phyloP scores from a whole-genome alignment of 164 flowering plant genomes.

The Tinospora cordifolia region DNA sequence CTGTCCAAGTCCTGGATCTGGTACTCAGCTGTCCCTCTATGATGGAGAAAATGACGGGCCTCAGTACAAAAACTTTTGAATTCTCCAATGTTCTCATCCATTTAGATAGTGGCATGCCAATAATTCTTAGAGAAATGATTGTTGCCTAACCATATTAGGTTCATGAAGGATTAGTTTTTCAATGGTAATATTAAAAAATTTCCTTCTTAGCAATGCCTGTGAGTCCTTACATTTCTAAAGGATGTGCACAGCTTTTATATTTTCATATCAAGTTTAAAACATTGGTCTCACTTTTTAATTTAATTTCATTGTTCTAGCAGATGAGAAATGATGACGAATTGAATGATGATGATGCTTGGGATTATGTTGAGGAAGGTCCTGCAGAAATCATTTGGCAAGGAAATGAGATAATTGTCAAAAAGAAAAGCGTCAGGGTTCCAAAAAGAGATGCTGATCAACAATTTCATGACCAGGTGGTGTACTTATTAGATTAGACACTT shows the following conservation, averaged over 20 bases:
- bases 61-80: too few relatives aligned
- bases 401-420: conserved; percentile 87
- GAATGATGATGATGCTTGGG: conserved; percentile 61
- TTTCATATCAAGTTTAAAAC: neutral
- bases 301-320: conserved; percentile 22
- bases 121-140: too few relatives aligned
- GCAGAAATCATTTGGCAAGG: conserved; percentile 97
- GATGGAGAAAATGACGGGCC: too few relatives aligned
- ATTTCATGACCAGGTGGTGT: conserved; percentile 37
- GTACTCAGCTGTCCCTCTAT: too few relatives aligned
- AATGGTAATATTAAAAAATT: too few relatives aligned
- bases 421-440: conserved; percentile 65
- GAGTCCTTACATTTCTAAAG: too few relatives aligned
- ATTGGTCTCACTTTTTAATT: neutral
- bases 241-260: neutral
- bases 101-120: too few relatives aligned
- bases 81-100: too few relatives aligned
- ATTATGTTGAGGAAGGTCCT: conserved; percentile 83
- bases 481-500: neutral
- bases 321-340: conserved; percentile 26
- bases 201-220: too few relatives aligned
- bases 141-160: too few relatives aligned
- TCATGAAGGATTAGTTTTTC: too few relatives aligned
- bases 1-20: too few relatives aligned
- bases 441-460: conserved; percentile 32